phyloP scores from a whole-genome alignment of 2,329 filamentous ascomycete genomes.

The Epichloe aotearoae region DNA sequence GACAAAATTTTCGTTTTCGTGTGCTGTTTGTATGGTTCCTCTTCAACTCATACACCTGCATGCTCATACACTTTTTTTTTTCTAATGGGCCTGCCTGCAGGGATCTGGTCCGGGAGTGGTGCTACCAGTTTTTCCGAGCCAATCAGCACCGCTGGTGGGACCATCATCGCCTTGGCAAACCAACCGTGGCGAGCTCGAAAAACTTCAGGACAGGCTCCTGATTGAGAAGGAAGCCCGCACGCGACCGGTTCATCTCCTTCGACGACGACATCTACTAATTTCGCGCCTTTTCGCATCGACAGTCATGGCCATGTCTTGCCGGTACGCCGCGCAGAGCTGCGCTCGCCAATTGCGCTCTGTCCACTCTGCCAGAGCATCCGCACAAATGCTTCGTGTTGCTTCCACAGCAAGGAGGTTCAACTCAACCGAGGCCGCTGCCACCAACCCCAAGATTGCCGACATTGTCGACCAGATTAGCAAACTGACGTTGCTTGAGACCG shows the following conservation, averaged over 20 bases:
- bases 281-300: slow-evolving; percentile 14
- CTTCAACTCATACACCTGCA: neutral
- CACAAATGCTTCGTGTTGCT: slow-evolving; percentile 32
- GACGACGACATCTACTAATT: slow-evolving; percentile 1
- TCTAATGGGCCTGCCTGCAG: slow-evolving; percentile 20
- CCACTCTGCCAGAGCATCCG: slow-evolving; percentile 31
- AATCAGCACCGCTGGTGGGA: slow-evolving; percentile 14
- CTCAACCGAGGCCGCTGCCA: slow-evolving; percentile 58
- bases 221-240: slow-evolving; percentile 11
- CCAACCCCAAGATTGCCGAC: slow-evolving; percentile 79
- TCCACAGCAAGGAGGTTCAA: slow-evolving; percentile 63
- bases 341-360: slow-evolving; percentile 45
- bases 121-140: slow-evolving; percentile 23
- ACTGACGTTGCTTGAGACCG: slow-evolving; percentile 94
- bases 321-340: slow-evolving; percentile 51
- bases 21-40: slow-evolving; percentile 10
- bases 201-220: slow-evolving; percentile 23
- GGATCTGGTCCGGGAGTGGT: slow-evolving; percentile 17
- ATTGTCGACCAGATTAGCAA: slow-evolving; percentile 99
- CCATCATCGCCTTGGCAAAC: slow-evolving; percentile 6
- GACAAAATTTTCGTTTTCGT: slow-evolving; percentile 15
- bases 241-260: slow-evolving; percentile 6
- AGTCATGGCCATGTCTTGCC: slow-evolving; percentile 50
- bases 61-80: slow-evolving; percentile 15
- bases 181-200: slow-evolving; percentile 23